phyloP scores from a whole-genome alignment of 2,329 filamentous ascomycete species.

The Botrytis elliptica region DNA sequence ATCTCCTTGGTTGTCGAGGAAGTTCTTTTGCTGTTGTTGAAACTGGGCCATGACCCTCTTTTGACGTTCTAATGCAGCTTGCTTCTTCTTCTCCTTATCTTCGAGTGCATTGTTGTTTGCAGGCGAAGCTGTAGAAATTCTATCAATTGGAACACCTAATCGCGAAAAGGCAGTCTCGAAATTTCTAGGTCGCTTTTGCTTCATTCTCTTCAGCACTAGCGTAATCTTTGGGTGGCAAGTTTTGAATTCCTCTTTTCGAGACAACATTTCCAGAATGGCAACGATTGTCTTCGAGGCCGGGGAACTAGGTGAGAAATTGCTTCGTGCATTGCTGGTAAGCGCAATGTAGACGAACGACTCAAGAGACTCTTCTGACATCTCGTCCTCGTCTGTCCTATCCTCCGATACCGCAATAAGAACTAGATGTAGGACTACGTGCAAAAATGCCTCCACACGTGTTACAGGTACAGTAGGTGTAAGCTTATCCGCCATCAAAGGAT shows the following conservation, averaged over 20 bases:
- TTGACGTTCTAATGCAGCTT: slow-evolving; percentile 83
- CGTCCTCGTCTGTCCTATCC: slow-evolving; percentile 63
- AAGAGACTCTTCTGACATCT: slow-evolving; percentile 46
- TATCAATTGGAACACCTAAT: slow-evolving; percentile 68
- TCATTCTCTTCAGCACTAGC: slow-evolving; percentile 79
- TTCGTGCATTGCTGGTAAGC: slow-evolving; percentile 61
- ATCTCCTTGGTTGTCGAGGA: slow-evolving; percentile 82
- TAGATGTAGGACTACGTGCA: slow-evolving; percentile 88
- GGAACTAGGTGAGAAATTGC: slow-evolving; percentile 58
- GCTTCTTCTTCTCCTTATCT: slow-evolving; percentile 82
- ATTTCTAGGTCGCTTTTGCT: slow-evolving; percentile 72
- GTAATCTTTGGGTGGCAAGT: slow-evolving; percentile 81
- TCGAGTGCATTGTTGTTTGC: slow-evolving; percentile 57
- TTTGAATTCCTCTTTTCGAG: slow-evolving; percentile 71
- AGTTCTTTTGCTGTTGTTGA: slow-evolving; percentile 94
- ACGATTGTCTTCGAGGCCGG: slow-evolving; percentile 61
- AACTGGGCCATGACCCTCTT: slow-evolving; percentile 97
- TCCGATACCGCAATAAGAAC: slow-evolving; percentile 82
- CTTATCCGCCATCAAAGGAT: slow-evolving; percentile 67
- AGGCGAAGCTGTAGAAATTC: slow-evolving; percentile 80
- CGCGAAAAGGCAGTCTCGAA: slow-evolving; percentile 68
- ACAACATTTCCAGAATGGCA: slow-evolving; percentile 60
- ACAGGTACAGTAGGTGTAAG: slow-evolving; percentile 72
- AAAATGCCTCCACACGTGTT: slow-evolving; percentile 84
- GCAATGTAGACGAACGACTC: slow-evolving; percentile 73